phyloP scores from a whole-genome alignment of 345 rosid species.

The Linum trigynum region DNA sequence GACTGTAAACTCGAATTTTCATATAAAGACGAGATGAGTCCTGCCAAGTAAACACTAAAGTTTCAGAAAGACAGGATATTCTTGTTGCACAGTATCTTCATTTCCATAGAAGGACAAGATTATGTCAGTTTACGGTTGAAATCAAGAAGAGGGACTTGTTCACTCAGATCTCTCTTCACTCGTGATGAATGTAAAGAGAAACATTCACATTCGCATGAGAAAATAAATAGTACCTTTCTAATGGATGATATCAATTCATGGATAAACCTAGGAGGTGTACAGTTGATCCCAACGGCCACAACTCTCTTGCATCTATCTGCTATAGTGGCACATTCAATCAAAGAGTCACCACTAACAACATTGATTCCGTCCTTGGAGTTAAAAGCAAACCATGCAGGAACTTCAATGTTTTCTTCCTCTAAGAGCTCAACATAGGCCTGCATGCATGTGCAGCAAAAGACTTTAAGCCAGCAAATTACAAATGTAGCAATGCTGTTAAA shows the following conservation, averaged over 20 bases:
- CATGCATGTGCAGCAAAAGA: background rate
- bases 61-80: too few species aligned
- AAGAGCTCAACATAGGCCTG: constrained; percentile 68
- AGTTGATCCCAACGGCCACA: constrained; percentile 73
- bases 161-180: too few species aligned
- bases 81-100: too few species aligned
- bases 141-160: too few species aligned
- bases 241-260: constrained; percentile 41
- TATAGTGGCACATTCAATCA: constrained; percentile 48
- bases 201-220: background rate
- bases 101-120: too few species aligned
- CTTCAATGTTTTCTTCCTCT: constrained; percentile 45
- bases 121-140: too few species aligned
- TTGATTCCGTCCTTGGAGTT: constrained; percentile 70
- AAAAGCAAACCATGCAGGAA: constrained; percentile 77
- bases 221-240: constrained; percentile 33
- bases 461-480: background rate
- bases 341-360: constrained; percentile 70
- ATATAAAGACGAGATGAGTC: background rate
- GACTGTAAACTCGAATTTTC: background rate
- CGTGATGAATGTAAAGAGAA: too few species aligned
- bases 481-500: background rate
- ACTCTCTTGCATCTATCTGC: constrained; percentile 57
- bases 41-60: too few species aligned
- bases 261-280: constrained; percentile 77